These are phyloP conservation scores for Phytopythium litorale DNA, from an alignment of 352 stramenopile species.

Conservation along the genomic window DNA sequence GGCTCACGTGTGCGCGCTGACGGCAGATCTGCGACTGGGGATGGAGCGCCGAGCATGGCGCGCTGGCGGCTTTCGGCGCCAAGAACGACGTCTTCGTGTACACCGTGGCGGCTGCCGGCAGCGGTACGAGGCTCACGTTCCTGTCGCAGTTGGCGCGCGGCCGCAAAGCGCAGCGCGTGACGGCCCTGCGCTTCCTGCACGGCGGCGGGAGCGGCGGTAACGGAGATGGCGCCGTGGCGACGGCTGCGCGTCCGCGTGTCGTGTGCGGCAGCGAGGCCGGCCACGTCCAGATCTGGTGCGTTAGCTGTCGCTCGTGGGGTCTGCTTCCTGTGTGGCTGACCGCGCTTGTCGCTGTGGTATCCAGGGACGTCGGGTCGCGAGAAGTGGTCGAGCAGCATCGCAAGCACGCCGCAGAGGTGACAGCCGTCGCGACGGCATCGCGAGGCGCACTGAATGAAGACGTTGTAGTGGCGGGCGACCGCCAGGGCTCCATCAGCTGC, in stretches of 20 bases:
- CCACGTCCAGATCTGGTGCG: conserved; percentile 68
- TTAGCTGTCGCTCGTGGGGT: neutral
- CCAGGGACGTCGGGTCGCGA: conserved; percentile 45
- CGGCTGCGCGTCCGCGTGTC: conserved; percentile 24
- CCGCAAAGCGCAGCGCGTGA: conserved; percentile 62
- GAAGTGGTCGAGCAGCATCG: conserved; percentile 57
- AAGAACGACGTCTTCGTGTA: conserved; percentile 64
- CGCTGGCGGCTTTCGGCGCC: conserved; percentile 54
- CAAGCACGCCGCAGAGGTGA: conserved; percentile 61
- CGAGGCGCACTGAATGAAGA: conserved; percentile 22
- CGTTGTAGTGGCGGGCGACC: conserved; percentile 58
- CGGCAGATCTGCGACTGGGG: conserved; percentile 67
- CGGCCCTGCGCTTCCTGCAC: conserved; percentile 40
- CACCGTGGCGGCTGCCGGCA: conserved; percentile 23
- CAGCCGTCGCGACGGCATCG: conserved; percentile 29
- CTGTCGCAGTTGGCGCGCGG: conserved; percentile 44
- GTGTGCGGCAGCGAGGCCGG: conserved; percentile 67
- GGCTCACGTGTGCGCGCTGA: neutral
- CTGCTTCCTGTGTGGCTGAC: conserved; percentile 1
- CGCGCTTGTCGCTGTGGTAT: neutral
- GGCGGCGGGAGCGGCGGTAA: neutral
- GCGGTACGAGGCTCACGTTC: conserved; percentile 25
- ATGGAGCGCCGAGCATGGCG: conserved; percentile 21
- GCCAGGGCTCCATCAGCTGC: conserved; percentile 47
- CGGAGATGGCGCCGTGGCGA: neutral